phyloP scores from a whole-genome alignment of 2,329 filamentous ascomycete species.

The Aureobasidium mangrovei region DNA sequence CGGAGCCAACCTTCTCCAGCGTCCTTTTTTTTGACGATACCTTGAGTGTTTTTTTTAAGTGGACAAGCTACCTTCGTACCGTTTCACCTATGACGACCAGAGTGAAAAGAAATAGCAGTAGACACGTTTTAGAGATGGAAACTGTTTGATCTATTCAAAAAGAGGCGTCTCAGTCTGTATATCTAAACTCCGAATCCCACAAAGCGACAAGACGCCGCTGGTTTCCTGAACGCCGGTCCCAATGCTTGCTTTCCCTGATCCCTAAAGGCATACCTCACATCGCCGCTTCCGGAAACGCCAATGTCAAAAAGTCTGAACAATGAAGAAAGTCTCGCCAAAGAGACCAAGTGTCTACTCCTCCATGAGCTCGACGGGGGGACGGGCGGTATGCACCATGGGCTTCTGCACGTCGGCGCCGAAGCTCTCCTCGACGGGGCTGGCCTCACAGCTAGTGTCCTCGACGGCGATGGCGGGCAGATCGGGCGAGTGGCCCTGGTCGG shows the following conservation, averaged over 20 bases:
- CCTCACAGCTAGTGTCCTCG: slow-evolving; percentile 47
- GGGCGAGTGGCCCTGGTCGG: slow-evolving; percentile 52
- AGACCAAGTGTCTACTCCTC: slow-evolving; percentile 20
- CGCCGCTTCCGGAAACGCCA: neutral
- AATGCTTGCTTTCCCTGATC: slow-evolving; percentile 2
- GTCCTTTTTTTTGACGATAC: neutral
- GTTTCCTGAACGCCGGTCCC: neutral
- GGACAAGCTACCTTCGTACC: no score
- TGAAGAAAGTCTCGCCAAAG: no score
- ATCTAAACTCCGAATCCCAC: no score
- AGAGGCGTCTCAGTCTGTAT: no score
- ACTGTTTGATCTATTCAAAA: no score
- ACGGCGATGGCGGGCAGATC: slow-evolving; percentile 55
- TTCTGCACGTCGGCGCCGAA: slow-evolving; percentile 33
- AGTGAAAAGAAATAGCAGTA: no score
- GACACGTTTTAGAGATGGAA: no score
- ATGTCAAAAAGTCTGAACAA: neutral
- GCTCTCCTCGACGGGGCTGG: slow-evolving; percentile 39
- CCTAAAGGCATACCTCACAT: neutral
- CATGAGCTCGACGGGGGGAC: slow-evolving; percentile 51
- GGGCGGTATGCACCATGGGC: slow-evolving; percentile 43
- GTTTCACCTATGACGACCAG: no score
- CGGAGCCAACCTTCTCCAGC: neutral
- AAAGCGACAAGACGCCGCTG: neutral
- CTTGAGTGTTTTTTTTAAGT: no score